Evolutionary conservation across 2,329 filamentous ascomycete species (phyloP).

Genomic region (Cercospora sp.): DNA sequence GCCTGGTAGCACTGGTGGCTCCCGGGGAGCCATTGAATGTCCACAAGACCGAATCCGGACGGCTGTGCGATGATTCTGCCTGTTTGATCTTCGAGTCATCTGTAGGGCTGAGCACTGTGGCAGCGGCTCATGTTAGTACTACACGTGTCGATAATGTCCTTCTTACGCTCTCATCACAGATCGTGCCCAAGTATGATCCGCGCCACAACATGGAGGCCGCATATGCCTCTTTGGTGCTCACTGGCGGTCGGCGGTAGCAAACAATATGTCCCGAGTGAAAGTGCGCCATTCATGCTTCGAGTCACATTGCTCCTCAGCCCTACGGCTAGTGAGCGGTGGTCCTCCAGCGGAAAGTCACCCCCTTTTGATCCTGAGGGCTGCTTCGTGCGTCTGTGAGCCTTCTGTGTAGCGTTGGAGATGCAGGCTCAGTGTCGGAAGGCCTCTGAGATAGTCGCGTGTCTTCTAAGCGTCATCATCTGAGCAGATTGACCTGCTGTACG

Average conservation of each 20-base stretch:
- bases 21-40: neutral
- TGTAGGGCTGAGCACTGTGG: neutral
- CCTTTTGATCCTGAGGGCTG: neutral
- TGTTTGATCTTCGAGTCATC: neutral
- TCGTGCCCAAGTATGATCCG: too few species aligned
- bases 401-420: neutral
- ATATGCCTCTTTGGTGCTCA: neutral
- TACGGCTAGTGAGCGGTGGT: neutral
- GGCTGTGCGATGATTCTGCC: neutral
- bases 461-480: neutral
- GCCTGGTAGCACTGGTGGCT: neutral
- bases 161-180: neutral
- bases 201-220: slow-evolving; percentile 1
- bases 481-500: neutral
- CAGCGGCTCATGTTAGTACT: neutral
- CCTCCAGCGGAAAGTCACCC: neutral
- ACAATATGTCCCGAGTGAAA: neutral
- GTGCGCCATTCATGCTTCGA: neutral
- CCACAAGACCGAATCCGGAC: neutral
- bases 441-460: neutral
- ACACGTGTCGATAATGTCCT: neutral
- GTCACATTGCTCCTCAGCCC: neutral
- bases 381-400: neutral
- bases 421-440: neutral
- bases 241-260: neutral